Evolutionary conservation across 495 filamentous ascomycete genomes (phyloP), one percentile per base, ranked within the genome.

Genomic region (Xylaria sp.): DNA sequence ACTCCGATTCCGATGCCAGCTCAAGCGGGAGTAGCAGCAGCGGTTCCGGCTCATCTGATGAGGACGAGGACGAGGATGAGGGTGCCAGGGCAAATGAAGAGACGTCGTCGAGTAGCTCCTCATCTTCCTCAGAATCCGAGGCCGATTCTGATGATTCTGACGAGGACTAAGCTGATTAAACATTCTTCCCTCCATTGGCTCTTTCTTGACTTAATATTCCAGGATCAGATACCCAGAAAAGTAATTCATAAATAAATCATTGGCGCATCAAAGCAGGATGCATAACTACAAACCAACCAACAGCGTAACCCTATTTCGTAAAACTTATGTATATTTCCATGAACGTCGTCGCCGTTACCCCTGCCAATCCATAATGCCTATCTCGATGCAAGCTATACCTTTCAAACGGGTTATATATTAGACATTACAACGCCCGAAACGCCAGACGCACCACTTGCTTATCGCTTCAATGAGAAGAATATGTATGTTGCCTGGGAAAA

Each of bases 21-120:
- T 78, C 78, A 35, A 67, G 69, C 31, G 75, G 71, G 19, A 80
- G 75, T 48, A 72, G 72, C 33, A 81, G 77, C 46, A 82, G 65
- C 53, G 11, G 44, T 55, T 37, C 21, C 19, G 5, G 79, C 46
- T 82, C 80, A 9, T 81, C 71, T 21, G 76, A 68, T n/a, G 52
- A 53, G 15, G 64, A 62, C 31, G 48, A 72, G 9, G 68, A 71
- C 35, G 73, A 72, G 31, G 67, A 40, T 5, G 71, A 19, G 41
- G 71, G 70, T n/a, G 29, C 44, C 14, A 33, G 68, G 55, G 59
- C 9, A 33, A 72, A 75, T 41, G 71, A 78, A 17, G 75, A 76
- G 17, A 69, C 69, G 0, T 78, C 77, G 52, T 78, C 76, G 5
- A 80, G 76, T 26, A 80, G 76, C 57, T 75, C 76, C 3, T 78